Base-by-base conservation (phyloP, 2,329 filamentous ascomycete species). In the Stenocarpella maydis region DNA sequence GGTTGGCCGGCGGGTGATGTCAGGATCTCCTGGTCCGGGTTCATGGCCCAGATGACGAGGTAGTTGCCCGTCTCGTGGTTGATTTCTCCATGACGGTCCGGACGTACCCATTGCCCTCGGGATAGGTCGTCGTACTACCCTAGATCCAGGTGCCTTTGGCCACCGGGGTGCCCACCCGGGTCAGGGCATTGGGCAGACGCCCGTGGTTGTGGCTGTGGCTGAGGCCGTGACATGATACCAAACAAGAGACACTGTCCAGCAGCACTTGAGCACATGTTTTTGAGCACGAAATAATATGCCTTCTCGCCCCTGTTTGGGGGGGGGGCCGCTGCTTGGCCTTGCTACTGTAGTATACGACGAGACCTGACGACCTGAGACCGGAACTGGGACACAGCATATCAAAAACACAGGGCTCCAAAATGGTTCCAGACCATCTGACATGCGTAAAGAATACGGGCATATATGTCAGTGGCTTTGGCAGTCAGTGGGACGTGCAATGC, bases 1-100 rank as follows among this genome's bases (percentile, higher is more conserved):
- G 50, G 17, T 12, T 34, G 12, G 34, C 26, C 50, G 26, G 28
- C 19, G 28, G 26, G 50, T 61, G 55, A 47, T 61, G 55, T 61
- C 55, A 61, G 55, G 2, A 78, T 76, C 52, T 83, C 81, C 3
- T 74, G 65, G 10, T 79, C 74, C 0, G 81, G 74, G 65, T 83
- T 83, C n/a, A 75, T 76, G 2, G 81, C 80, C 73, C 77, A 83
- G 1, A 83, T 69, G 17, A 78, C 79, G 19, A 83, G 65, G 66
- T 83, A 80, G 47, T 83, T 82, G 1, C 81, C 81, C 2, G 82
- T 82, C 58, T 77, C 73, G 71, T 83, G 83, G 6, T 71, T 72
- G 31, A 81, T 71, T n/a, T n/a, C n/a, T n/a, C n/a, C n/a, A n/a
- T n/a, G 8, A 34, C 10, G 39, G 41, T 9, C 26, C 28, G 26